Conservation (phyloP, 352 stramenopile genomes). For the Globisporangium apiculatum region DNA sequence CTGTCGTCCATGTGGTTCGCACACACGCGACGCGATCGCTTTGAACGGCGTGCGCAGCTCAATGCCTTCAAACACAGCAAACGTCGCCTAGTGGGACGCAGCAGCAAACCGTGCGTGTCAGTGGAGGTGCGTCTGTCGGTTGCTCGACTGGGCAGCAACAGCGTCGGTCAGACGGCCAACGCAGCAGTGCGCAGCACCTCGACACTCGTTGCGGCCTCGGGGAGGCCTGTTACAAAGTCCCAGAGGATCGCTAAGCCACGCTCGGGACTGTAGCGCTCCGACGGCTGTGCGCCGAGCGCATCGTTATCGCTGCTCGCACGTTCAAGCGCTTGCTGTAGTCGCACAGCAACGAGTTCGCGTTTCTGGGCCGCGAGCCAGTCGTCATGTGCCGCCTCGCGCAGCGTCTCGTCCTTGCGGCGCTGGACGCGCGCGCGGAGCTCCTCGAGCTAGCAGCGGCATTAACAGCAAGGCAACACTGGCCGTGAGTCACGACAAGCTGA, state of each 20-base stretch:
- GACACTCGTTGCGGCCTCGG: constrained; percentile 14
- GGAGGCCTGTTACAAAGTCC: constrained; percentile 33
- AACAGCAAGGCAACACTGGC: not conserved
- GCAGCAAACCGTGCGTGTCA: no score
- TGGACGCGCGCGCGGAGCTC: constrained; percentile 38
- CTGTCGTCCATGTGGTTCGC: constrained; percentile 17
- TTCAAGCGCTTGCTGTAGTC: constrained; percentile 32
- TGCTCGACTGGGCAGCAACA: not conserved
- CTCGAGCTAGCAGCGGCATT: constrained; percentile 22
- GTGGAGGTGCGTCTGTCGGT: constrained; percentile 6
- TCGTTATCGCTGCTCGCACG: constrained; percentile 5
- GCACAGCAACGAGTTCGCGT: constrained; percentile 30
- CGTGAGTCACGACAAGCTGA: not conserved
- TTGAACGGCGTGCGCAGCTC: constrained; percentile 35
- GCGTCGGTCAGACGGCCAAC: not conserved
- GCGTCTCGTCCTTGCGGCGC: constrained; percentile 33
- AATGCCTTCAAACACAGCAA: constrained; percentile 35
- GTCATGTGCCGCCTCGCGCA: constrained; percentile 34
- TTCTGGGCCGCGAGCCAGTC: constrained; percentile 50
- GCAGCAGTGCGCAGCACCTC: constrained; percentile 18
- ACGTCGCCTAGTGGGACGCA: constrained; percentile 21
- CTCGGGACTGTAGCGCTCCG: constrained; percentile 20
- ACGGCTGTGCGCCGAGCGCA: not conserved
- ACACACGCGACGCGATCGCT: constrained; percentile 21
- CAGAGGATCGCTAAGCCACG: constrained; percentile 36